Conservation (phyloP, 2,329 filamentous ascomycete genomes). For the Ustilaginoidea virens region DNA sequence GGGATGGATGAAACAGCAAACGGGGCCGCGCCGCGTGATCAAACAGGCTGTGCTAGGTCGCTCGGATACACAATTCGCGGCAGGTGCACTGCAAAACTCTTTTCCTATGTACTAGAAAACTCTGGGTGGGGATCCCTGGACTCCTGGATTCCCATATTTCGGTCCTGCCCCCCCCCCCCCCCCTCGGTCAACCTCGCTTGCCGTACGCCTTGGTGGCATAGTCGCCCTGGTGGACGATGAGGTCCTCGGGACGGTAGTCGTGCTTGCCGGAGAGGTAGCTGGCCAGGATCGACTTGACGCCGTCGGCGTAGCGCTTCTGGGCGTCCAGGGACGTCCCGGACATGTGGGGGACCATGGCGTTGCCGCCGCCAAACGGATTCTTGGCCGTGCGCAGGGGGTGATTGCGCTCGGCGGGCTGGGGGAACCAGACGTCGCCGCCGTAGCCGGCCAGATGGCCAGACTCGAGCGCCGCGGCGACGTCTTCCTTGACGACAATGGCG, state of each 20-base stretch:
- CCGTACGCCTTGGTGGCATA: conserved; percentile 94
- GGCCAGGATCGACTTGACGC: conserved; percentile 77
- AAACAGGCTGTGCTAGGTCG: too few species aligned
- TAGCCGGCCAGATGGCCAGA: conserved; percentile 81
- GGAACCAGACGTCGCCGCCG: conserved; percentile 89
- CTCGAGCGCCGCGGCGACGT: conserved; percentile 87
- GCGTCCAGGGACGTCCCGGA: conserved; percentile 97
- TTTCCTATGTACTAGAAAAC: too few species aligned
- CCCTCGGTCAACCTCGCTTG: conserved; percentile 38
- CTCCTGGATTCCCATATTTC: too few species aligned
- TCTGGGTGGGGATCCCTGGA: too few species aligned
- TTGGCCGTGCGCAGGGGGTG: conserved; percentile 85
- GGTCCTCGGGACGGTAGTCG: conserved; percentile 80
- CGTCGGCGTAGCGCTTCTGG: conserved; percentile 79
- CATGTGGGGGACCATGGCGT: conserved; percentile 99
- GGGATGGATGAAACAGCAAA: neutral
- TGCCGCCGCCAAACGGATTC: conserved; percentile 92
- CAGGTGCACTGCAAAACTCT: too few species aligned
- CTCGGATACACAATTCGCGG: too few species aligned
- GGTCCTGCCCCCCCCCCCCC: neutral
- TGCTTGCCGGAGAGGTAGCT: conserved; percentile 78
- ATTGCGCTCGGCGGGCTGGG: conserved; percentile 86
- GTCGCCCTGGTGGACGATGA: conserved; percentile 80
- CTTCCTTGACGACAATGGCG: conserved; percentile 98
- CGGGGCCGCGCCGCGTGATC: too few species aligned